Conservation (phyloP, 768 basidiomycete genomes). For the Pisolithus marmoratus region DNA sequence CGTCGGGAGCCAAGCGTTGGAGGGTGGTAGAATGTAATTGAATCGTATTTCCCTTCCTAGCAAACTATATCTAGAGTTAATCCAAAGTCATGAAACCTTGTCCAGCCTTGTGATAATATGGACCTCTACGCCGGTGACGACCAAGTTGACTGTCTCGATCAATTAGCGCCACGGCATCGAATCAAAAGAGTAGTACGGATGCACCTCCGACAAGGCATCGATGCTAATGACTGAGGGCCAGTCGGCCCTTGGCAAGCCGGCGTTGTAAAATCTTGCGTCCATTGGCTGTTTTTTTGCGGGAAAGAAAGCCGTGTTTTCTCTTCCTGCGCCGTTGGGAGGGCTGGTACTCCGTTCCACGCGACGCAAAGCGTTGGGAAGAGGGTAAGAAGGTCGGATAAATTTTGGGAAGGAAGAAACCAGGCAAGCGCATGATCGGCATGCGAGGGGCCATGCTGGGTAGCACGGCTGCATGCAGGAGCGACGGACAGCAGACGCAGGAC, state of each 20-base stretch:
- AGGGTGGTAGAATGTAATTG: background rate
- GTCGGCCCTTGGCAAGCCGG: slow-evolving; percentile 70
- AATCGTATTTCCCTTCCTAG: background rate
- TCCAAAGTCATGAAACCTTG: too few relatives aligned
- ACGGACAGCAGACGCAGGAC: too few relatives aligned
- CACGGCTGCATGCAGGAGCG: too few relatives aligned
- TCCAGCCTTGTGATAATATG: too few relatives aligned
- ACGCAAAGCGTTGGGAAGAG: slow-evolving; percentile 45
- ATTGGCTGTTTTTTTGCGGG: slow-evolving; percentile 58
- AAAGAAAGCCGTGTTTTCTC: slow-evolving; percentile 87
- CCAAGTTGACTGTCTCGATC: too few relatives aligned
- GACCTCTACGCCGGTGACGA: too few relatives aligned
- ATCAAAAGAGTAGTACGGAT: too few relatives aligned
- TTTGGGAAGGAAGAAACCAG: slow-evolving; percentile 7
- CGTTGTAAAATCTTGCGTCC: slow-evolving; percentile 71
- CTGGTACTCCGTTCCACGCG: slow-evolving; percentile 89
- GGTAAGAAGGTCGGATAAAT: slow-evolving; percentile 13
- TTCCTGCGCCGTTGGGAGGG: slow-evolving; percentile 94
- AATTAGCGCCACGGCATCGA: background rate
- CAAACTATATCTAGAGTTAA: too few relatives aligned
- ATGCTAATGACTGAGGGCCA: slow-evolving; percentile 70
- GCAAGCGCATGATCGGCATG: background rate
- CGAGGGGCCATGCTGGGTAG: background rate
- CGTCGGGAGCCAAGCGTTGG: slow-evolving; percentile 17
- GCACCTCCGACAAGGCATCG: background rate